Conservation (phyloP, 169 alveolate genomes). For the Plasmodium fragile region DNA sequence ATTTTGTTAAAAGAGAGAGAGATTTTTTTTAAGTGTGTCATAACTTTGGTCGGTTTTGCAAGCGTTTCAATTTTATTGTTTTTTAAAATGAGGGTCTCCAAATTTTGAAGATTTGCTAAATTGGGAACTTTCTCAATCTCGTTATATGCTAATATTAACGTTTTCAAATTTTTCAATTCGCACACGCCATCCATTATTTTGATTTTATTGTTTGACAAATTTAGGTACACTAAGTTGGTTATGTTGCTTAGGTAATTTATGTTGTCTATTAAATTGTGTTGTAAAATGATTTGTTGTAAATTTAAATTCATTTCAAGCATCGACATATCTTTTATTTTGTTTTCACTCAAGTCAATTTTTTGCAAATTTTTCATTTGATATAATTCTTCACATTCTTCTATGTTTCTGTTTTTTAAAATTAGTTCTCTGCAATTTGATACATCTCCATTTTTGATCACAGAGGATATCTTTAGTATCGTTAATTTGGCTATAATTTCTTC, state of each 20-base stretch:
- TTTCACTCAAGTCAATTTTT: constrained; percentile 62
- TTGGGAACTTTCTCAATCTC: constrained; percentile 78
- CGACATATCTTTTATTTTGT: constrained; percentile 56
- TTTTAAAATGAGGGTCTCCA: constrained; percentile 83
- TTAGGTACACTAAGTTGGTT: constrained; percentile 75
- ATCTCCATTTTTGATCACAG: constrained; percentile 80
- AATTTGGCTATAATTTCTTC: constrained; percentile 43
- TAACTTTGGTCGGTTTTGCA: constrained; percentile 75
- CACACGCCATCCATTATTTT: constrained; percentile 71
- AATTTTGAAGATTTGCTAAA: constrained; percentile 72
- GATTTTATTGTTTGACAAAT: constrained; percentile 79
- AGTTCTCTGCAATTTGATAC: constrained; percentile 77
- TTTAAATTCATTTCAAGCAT: constrained; percentile 74
- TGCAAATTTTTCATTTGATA: constrained; percentile 80
- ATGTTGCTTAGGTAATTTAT: constrained; percentile 78
- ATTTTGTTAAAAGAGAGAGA: constrained; percentile 80
- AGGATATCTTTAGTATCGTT: constrained; percentile 79
- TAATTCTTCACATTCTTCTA: constrained; percentile 81
- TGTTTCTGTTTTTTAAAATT: constrained; percentile 77
- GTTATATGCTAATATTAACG: constrained; percentile 67
- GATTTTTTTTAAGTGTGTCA: constrained; percentile 78
- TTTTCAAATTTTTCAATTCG: constrained; percentile 27
- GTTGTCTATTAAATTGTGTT: constrained; percentile 77
- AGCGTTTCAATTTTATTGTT: constrained; percentile 78
- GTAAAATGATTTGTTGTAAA: constrained; percentile 75